Percentiles rank a stretch among this genome's conserved stretches.
Conservation (phyloP, 2,329 filamentous ascomycete species). For the Trichoderma koningiopsis region DNA sequence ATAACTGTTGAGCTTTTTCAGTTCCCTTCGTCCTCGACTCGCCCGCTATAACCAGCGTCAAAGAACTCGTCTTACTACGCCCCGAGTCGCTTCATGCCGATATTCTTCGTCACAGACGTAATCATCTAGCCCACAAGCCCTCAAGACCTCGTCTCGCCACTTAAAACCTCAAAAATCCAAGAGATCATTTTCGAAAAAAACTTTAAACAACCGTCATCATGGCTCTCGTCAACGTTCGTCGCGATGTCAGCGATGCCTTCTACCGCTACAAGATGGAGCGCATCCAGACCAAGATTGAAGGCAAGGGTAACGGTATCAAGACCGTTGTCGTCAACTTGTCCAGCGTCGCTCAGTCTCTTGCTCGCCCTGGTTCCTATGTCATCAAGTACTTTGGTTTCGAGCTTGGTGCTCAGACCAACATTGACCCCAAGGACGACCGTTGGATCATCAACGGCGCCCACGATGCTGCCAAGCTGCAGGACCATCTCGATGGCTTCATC, state of each 20-base stretch:
- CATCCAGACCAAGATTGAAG: slow-evolving; percentile 98
- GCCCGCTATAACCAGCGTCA: slow-evolving; percentile 10
- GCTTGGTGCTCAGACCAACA: slow-evolving; percentile 97
- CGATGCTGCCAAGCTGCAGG: slow-evolving; percentile 92
- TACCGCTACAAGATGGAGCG: slow-evolving; percentile 99
- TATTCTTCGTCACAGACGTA: slow-evolving; percentile 17
- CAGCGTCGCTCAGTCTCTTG: slow-evolving; percentile 89
- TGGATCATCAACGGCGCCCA: slow-evolving; percentile 99
- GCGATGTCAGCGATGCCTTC: slow-evolving; percentile 97
- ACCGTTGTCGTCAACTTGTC: slow-evolving; percentile 94
- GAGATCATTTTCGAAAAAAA: background rate
- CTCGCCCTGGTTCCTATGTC: slow-evolving; percentile 88
- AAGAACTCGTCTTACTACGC: slow-evolving; percentile 34
- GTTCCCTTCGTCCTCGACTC: slow-evolving; percentile 22
- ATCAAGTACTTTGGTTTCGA: slow-evolving; percentile 99
- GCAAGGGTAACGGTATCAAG: slow-evolving; percentile 99
- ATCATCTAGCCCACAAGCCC: background rate
- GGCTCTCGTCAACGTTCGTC: slow-evolving; percentile 97
- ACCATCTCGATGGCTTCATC: slow-evolving; percentile 98
- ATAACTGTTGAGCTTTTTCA: slow-evolving; percentile 51
- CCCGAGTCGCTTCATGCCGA: slow-evolving; percentile 44
- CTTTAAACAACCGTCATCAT: slow-evolving; percentile 63
- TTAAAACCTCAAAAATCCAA: background rate
- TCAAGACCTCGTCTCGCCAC: slow-evolving; percentile 2
- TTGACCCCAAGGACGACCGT: slow-evolving; percentile 93